Evolutionary conservation across 106 monocot genomes (phyloP), one percentile per base, ranked within the genome.

Genomic region (Vanilla planifolia): DNA sequence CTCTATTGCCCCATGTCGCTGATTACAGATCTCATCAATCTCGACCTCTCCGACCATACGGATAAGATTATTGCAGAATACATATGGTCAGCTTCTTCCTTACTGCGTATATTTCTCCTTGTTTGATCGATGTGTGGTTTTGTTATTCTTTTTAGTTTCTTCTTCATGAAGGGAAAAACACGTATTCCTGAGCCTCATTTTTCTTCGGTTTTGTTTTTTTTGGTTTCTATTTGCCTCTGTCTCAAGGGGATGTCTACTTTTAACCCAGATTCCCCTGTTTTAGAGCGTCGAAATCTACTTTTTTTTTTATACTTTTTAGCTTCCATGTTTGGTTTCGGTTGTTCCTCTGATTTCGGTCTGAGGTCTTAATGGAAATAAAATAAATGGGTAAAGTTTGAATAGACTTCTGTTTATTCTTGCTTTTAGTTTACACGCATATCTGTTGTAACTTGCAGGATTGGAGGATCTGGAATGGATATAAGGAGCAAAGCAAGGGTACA

Each of bases 401-500:
- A 21, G 21, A 15, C 21, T 20, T 46, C 46, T 20, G 17, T 48
- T 48, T 7, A 48, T 48, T 48, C 50, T 26, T 26, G 21, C 21
- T 11, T 26, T 50, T 50, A 24, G 50, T 50, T 26, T 50, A 0
- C 25, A 26, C 26, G 24, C 8, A 10, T 50, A 24, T 50, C 26
- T 53, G 28, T 7, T 29, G 15, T 32, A 30, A 53, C 35, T 27
- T 14, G 48, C 41, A 83, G 83, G 83, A 37, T 84, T 62, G 79
- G 78, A 22, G 83, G 83, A 61, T 71, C 79, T 33, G 83, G 83
- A 9, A 37, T 62, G 47, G 79, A 75, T 33, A 23, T 78, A 5
- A 75, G 83, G 71, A 84, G 83, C 83, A 84, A 84, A 71, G 83
- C 83, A 37, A 84, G 83, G 79, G 83, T 79, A 67, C n/a, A n/a